Base-by-base conservation (phyloP, 2,329 filamentous ascomycete genomes). In the Sclerotinia spermophila region DNA sequence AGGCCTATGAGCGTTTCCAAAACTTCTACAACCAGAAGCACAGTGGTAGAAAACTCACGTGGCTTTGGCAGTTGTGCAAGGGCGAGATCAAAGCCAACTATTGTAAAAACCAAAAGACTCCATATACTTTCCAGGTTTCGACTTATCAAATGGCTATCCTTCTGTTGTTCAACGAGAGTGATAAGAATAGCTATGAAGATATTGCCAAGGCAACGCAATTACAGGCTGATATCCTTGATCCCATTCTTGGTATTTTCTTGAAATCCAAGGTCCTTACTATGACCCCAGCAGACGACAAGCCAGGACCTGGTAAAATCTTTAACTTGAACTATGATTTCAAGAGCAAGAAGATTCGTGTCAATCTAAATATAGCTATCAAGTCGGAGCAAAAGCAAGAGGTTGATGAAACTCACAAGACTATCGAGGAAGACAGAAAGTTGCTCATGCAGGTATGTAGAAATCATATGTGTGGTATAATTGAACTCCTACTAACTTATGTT, bases 51-150 rank as follows among this genome's bases (percentile, higher is more conserved):
- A 99, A 98, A 83, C 86, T 99, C 53, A 97, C 95, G 11, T 99
- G 96, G 96, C 82, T 99, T 70, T 99, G 96, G 96, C 94, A 98
- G 80, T 84, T 99, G 67, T 98, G 94, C 86, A 99, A 98, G 84
- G 96, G 96, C 70, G 96, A 99, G 81, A 88, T 99, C 72, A 95
- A 94, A 81, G 92, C 94, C 51, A 95, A 94, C 78, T 99, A 97
- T 81, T 91, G 92, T 84, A 96, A 93, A 83, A 89, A 85, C 79
- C 89, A 89, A 78, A 98, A 97, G 83, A 93, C 94, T 1, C 93
- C 95, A 0, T 97, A 94, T 80, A 98, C 93, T 2, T 96, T 99
- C 85, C 94, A 97, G 80, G 96, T 99, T 17, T 98, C 95, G 2
- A 94, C 95, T 3, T 99, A 96, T 79, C 96, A 99, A 81, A 97